Conservation (phyloP, 129 eudicot species). For the Glebionis coronaria region DNA sequence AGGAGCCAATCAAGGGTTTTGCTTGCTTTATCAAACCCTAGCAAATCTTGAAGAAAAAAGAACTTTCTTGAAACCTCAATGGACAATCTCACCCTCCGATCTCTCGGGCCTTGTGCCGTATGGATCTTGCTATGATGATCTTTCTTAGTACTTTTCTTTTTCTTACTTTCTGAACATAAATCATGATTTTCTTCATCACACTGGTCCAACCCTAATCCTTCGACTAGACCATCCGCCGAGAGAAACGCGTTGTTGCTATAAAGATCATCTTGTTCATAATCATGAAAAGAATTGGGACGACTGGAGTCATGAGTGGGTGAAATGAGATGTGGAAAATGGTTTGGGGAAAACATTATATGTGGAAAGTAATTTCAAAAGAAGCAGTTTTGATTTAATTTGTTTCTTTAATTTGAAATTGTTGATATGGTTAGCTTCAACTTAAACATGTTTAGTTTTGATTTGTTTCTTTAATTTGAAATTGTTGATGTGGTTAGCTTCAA, state of each 20-base stretch:
- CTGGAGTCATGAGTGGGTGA: conserved; percentile 27
- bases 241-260: conserved; percentile 10
- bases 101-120: conserved; percentile 49
- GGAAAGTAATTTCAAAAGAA: conserved; percentile 12
- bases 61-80: conserved; percentile 45
- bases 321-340: conserved; percentile 26
- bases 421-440: conserved; percentile 7
- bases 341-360: conserved; percentile 28
- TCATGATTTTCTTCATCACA: conserved; percentile 5
- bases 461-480: conserved; percentile 13
- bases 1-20: conserved; percentile 55
- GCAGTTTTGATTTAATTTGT: conserved; percentile 13
- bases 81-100: conserved; percentile 49
- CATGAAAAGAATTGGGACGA: conserved; percentile 23
- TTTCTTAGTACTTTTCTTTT: conserved; percentile 27
- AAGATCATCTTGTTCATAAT: conserved; percentile 20
- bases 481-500: conserved; percentile 3
- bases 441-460: not conserved
- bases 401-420: conserved; percentile 9
- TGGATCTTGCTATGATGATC: conserved; percentile 61
- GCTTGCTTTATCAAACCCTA: conserved; percentile 57
- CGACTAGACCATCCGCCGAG: conserved; percentile 8
- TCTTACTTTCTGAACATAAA: not conserved
- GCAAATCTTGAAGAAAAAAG: conserved; percentile 47
- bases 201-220: conserved; percentile 24